phyloP scores from a whole-genome alignment of 1,284 basidiomycete species.

The Gomphus bonarii region DNA sequence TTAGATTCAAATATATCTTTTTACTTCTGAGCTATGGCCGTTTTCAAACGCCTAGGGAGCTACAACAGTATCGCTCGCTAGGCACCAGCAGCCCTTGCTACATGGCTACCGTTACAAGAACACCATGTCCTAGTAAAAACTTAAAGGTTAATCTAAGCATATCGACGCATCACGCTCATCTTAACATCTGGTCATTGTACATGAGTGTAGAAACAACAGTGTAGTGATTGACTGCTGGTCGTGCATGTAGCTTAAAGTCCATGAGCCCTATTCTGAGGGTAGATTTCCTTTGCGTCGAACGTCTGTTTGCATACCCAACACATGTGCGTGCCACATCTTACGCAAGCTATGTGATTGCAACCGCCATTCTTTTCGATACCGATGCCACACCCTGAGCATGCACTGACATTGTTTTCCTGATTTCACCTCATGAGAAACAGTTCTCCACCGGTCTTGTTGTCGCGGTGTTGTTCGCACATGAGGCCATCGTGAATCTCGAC shows the following conservation, averaged over 20 bases:
- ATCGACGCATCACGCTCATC: too few relatives aligned
- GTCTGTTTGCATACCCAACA: constrained; percentile 24
- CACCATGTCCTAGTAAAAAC: too few relatives aligned
- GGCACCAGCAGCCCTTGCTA: too few relatives aligned
- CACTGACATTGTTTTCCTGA: constrained; percentile 22
- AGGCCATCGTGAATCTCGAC: constrained; percentile 24
- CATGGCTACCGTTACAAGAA: too few relatives aligned
- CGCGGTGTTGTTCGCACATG: constrained; percentile 20
- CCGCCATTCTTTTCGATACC: constrained; percentile 26
- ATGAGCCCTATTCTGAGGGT: constrained; percentile 18
- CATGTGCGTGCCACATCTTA: constrained; percentile 22
- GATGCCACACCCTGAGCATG: constrained; percentile 25
- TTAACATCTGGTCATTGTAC: too few relatives aligned
- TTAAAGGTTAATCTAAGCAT: too few relatives aligned
- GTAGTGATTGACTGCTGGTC: too few relatives aligned
- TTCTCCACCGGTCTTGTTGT: constrained; percentile 16
- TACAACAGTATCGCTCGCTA: too few relatives aligned
- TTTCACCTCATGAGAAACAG: constrained; percentile 21
- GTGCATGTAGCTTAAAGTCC: not conserved
- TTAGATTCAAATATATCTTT: too few relatives aligned
- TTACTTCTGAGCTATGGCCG: too few relatives aligned
- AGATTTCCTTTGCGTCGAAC: constrained; percentile 14
- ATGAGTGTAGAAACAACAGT: too few relatives aligned
- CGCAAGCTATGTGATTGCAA: constrained; percentile 26
- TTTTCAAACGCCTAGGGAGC: too few relatives aligned